Base-by-base conservation (phyloP, 768 basidiomycete genomes). In the Dioszegia aurantiaca region DNA sequence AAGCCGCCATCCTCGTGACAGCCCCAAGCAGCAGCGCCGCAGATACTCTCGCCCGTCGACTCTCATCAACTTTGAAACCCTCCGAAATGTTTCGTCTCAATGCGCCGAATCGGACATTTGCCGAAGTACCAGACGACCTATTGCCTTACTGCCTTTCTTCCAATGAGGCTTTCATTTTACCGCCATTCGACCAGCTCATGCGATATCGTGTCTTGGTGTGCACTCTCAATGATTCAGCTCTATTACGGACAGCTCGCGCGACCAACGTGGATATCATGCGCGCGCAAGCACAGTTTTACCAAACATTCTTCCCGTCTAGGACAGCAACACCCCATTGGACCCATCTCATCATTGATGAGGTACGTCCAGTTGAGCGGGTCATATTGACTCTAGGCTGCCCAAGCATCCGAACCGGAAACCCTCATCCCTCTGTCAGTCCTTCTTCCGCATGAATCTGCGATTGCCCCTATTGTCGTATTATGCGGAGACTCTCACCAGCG, bases 271-370 rank as follows among this genome's bases (percentile, higher is more conserved):
- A 72, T 41, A 62, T 74, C 10, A 63, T 74, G 17, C 51, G 62
- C 5, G 62, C 72, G 10, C 68, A 78, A 51, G 26, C 55, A 0
- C 36, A 24, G 36, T 21, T 56, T 21, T 14, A 42, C 2, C 33
- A 46, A 9, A 24, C 14, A 4, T 51, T 75, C 1, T 68, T 69
- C 52, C 71, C 67, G 30, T 19, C 12, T n/a, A 23, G 9, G 8
- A 8, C 9, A 21, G 16, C 24, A 24, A 51, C 36, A 3, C 70
- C 65, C 17, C 77, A 78, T 55, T 79, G 77, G 69, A 72, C 71
- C 4, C 76, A 74, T 63, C 69, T 79, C 12, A 56, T 79, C 9
- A 55, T 78, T 23, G 78, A 79, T 60, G 78, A 79, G 61, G 72
- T 72, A 41, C 48, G 68, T 58, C 2, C 33, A 33, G 33, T 14